These are phyloP conservation scores for Tardiomyces digboiensis DNA, from an alignment of 1,139 yeast species.

Conservation along the genomic window DNA sequence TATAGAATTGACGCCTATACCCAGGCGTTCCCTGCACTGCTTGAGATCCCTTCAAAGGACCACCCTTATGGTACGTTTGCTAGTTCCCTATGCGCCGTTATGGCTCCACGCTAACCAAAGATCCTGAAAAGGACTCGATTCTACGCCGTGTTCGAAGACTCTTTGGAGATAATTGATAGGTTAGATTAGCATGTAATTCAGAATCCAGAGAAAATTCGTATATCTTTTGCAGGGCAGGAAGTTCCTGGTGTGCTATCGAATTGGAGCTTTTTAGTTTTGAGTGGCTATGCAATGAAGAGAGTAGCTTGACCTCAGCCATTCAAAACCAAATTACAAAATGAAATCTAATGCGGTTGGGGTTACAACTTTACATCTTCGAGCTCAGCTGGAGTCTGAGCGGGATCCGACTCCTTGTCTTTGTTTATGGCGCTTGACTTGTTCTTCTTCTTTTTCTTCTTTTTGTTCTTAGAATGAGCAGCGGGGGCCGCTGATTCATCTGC, in stretches of 20 bases:
- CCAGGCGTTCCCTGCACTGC: conserved; percentile 90
- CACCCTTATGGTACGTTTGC: conserved; percentile 61
- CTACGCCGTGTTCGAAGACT: conserved; percentile 88
- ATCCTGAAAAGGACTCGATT: conserved; percentile 96
- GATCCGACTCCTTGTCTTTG: no score
- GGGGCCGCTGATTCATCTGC: conserved; percentile 3
- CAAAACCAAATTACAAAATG: background rate
- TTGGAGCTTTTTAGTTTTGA: no score
- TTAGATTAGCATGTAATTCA: no score
- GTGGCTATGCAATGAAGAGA: no score
- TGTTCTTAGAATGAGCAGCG: conserved; percentile 8
- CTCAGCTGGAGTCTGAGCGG: no score
- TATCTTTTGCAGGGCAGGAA: no score
- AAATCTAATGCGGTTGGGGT: background rate
- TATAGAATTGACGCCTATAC: conserved; percentile 73
- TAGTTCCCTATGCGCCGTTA: background rate
- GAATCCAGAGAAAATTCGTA: no score
- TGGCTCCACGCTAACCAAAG: conserved; percentile 19
- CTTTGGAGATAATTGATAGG: conserved; percentile 95
- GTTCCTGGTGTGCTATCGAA: no score
- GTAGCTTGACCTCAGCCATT: no score
- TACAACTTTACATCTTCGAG: conserved; percentile 9
- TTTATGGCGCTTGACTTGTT: conserved; percentile 6
- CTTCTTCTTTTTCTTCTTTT: conserved; percentile 3
- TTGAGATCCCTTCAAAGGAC: conserved; percentile 97